Conservation (phyloP, 768 basidiomycete species). For the Kwoniella shandongensis region DNA sequence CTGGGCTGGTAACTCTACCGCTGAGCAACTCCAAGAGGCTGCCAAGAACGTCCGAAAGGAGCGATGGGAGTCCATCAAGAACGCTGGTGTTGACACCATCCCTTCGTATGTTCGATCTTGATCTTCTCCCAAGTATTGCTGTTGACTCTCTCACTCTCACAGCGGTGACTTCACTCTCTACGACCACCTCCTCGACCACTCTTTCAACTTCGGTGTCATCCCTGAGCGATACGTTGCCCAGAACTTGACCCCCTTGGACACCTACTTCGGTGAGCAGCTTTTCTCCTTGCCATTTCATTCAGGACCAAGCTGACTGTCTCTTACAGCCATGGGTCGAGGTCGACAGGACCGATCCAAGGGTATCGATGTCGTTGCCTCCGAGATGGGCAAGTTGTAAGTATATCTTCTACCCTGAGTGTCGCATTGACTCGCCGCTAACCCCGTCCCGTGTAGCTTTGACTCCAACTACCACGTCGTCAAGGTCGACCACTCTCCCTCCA, state of each 20-base stretch:
- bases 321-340: slow-evolving; percentile 85
- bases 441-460: slow-evolving; percentile 69
- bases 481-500: slow-evolving; percentile 85
- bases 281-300: not conserved
- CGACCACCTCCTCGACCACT: slow-evolving; percentile 97
- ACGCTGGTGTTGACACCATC: slow-evolving; percentile 80
- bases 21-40: slow-evolving; percentile 80
- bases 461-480: slow-evolving; percentile 99
- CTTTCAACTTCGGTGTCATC: slow-evolving; percentile 92
- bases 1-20: slow-evolving; percentile 89
- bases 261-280: slow-evolving; percentile 69
- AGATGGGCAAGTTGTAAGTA: slow-evolving; percentile 99
- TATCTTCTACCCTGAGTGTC: not conserved
- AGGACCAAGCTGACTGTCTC: slow-evolving; percentile 1
- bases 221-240: slow-evolving; percentile 89
- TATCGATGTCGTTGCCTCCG: slow-evolving; percentile 93
- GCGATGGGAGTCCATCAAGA: slow-evolving; percentile 83
- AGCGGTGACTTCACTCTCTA: slow-evolving; percentile 99
- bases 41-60: slow-evolving; percentile 84
- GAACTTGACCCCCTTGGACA: slow-evolving; percentile 82
- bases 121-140: not conserved
- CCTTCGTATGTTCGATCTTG: slow-evolving; percentile 67
- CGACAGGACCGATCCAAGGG: slow-evolving; percentile 75
- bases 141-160: slow-evolving; percentile 18
- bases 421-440: slow-evolving; percentile 1